Evolutionary conservation across 768 basidiomycete species (phyloP), one percentile per base, ranked within the genome.

Genomic region (Tricholomella constricta): DNA sequence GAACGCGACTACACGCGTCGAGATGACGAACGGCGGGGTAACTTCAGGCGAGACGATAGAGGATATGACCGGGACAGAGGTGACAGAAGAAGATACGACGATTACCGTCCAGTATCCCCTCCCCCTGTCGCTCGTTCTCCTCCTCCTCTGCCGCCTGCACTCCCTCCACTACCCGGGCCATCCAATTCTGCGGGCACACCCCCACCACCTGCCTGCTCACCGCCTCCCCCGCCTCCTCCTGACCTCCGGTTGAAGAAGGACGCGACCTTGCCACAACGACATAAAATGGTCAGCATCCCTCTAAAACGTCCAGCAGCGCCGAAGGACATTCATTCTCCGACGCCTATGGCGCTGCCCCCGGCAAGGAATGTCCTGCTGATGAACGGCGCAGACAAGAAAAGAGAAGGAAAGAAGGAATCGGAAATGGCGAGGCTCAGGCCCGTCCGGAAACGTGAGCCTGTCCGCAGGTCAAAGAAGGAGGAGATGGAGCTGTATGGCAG

Each of bases 401-500:
- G 14, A 36, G 47, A 64, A 27, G 55, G 60, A 27, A 35, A 44
- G 26, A 67, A 67, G 57, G 64, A 67, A 42, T 49, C 56, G 6
- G 67, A 67, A 17, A 54, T 52, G 17, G 57, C 63, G 17, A 68
- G 69, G 51, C 52, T 62, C 25, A 59, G 63, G 22, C 49, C 61
- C 10, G 59, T 65, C 25, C 71, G 69, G 51, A 78, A 71, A 57
- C 78, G 76, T 15, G 72, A 72, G 27, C 74, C 74, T 1, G 69
- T 77, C 8, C 75, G 76, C 25, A 77, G 88, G 48, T 72, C 86
- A 9, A 70, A 75, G 31, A 81, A 86, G 56, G 81, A 88, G 52
- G 91, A 94, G 60, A 68, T 77, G 56, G 74, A 76, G 40, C 84
- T 82, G 0, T 93, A 90, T 65, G 86, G 88, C 29, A 77, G 81